Evolutionary conservation across 2,329 filamentous ascomycete species (phyloP), one percentile per base, ranked within the genome.

Genomic region (Calonectria montana): DNA sequence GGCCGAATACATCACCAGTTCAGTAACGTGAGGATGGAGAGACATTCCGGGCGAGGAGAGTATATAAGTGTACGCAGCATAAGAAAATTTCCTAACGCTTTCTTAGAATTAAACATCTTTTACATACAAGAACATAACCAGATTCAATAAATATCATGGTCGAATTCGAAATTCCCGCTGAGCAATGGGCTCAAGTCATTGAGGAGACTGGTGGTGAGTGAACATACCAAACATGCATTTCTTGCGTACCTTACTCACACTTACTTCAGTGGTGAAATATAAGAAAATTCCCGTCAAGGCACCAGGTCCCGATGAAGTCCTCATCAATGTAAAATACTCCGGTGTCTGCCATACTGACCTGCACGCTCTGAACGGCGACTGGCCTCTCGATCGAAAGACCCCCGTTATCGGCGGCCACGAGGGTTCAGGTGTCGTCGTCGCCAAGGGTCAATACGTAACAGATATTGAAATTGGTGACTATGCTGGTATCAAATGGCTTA

Each of bases 401-500:
- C 69, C 69, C 10, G 47, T 71, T 2, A 48, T 71, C 12, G 69
- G 69, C 13, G 69, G 69, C 13, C 69, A 71, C 47, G 69, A 71
- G 41, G 69, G 69, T n/a, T 64, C 69, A 3, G 69, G 69, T 2
- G 57, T 71, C 7, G 48, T 71, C 18, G 69, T 71, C 5, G 69
- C 64, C 39, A 67, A 67, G 57, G 69, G 69, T 6, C 29, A 67
- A 5, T 64, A 57, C 39, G 69, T 71, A 7, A 47, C 18, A 0
- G 64, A 67, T n/a, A 37, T 71, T 18, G 64, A 71, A 18, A 35
- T 71, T 12, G 69, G 69, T 23, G 69, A 71, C 47, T 9, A 67
- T 29, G 69, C 47, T 13, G 69, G 69, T 9, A 71, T 71, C 69
- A 71, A 71, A 57, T 71, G 69, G 69, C 64, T 71, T 18, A 66